These are phyloP conservation scores for Calcarisporium arbuscula DNA, from an alignment of 2,329 filamentous ascomycete species.

Conservation along the genomic window DNA sequence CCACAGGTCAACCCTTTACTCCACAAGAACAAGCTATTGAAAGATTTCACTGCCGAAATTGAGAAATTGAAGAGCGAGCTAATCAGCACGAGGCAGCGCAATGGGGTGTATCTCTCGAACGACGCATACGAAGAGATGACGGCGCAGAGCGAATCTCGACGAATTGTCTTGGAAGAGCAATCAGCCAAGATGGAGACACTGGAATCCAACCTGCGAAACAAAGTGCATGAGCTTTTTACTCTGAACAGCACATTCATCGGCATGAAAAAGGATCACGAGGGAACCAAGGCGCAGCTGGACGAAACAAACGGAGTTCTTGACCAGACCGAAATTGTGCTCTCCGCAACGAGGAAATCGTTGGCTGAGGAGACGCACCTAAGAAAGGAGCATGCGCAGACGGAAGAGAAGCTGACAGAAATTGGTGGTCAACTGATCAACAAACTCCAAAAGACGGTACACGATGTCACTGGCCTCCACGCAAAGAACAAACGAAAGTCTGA, in stretches of 20 bases:
- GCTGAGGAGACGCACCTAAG: slow-evolving; percentile 74
- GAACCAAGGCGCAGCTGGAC: slow-evolving; percentile 63
- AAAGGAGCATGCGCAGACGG: slow-evolving; percentile 80
- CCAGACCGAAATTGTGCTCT: slow-evolving; percentile 79
- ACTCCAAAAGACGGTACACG: slow-evolving; percentile 68
- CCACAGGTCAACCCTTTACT: slow-evolving; percentile 89
- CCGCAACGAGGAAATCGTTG: slow-evolving; percentile 67
- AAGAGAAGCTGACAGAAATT: slow-evolving; percentile 66
- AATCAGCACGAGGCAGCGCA: slow-evolving; percentile 85
- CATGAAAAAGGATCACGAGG: slow-evolving; percentile 84
- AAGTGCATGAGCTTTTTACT: slow-evolving; percentile 84
- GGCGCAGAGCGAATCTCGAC: slow-evolving; percentile 82
- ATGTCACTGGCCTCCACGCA: slow-evolving; percentile 75
- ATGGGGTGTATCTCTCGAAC: slow-evolving; percentile 88
- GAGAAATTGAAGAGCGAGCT: slow-evolving; percentile 92
- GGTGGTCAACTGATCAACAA: slow-evolving; percentile 73
- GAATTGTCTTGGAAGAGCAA: slow-evolving; percentile 89
- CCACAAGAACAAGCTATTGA: slow-evolving; percentile 86
- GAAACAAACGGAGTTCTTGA: slow-evolving; percentile 76
- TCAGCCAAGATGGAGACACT: slow-evolving; percentile 86
- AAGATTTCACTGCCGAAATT: slow-evolving; percentile 86
- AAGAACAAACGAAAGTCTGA: slow-evolving; percentile 84
- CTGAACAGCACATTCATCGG: slow-evolving; percentile 82
- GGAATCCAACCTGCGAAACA: slow-evolving; percentile 84
- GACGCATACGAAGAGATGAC: slow-evolving; percentile 88